phyloP scores from a whole-genome alignment of 2,329 filamentous ascomycete species.

The Claviceps pazoutovae region DNA sequence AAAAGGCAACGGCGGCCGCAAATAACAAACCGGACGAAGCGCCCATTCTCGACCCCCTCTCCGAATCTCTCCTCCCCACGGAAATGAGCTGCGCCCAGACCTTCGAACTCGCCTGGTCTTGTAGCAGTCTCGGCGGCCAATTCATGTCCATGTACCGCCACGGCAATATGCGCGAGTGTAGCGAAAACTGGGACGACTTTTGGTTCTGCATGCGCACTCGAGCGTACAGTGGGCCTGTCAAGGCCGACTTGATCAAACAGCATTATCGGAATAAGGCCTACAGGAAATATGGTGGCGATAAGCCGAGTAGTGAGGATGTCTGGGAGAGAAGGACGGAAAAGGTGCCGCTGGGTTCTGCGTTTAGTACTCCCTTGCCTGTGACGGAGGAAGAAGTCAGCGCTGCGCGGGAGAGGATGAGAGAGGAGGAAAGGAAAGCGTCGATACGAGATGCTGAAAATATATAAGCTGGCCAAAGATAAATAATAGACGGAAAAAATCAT shows the following conservation, averaged over 20 bases:
- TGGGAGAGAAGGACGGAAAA: slow-evolving; percentile 63
- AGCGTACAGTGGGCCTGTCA: slow-evolving; percentile 42
- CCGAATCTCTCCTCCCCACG: slow-evolving; percentile 60
- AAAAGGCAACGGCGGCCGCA: slow-evolving; percentile 16
- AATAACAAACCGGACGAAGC: slow-evolving; percentile 10
- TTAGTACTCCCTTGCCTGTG: slow-evolving; percentile 26
- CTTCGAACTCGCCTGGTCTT: slow-evolving; percentile 91
- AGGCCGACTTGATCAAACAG: slow-evolving; percentile 47
- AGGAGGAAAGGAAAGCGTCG: slow-evolving; percentile 19
- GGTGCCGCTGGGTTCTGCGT: slow-evolving; percentile 35
- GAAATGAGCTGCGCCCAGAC: slow-evolving; percentile 79
- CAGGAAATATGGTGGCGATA: slow-evolving; percentile 48
- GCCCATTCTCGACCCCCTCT: slow-evolving; percentile 30
- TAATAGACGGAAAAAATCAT: slow-evolving; percentile 8
- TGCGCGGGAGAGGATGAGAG: slow-evolving; percentile 27
- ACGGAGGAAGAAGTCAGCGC: slow-evolving; percentile 25
- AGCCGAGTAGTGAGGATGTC: slow-evolving; percentile 72
- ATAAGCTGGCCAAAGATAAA: slow-evolving; percentile 12
- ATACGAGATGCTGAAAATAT: slow-evolving; percentile 14
- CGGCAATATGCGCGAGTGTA: slow-evolving; percentile 63
- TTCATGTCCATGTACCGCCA: slow-evolving; percentile 86
- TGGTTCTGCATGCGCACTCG: slow-evolving; percentile 94
- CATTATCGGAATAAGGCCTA: slow-evolving; percentile 54
- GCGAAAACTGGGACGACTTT: slow-evolving; percentile 81
- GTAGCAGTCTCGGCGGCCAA: slow-evolving; percentile 80